phyloP scores from a whole-genome alignment of 73 alveolate species.

The Urostyla sp. region DNA sequence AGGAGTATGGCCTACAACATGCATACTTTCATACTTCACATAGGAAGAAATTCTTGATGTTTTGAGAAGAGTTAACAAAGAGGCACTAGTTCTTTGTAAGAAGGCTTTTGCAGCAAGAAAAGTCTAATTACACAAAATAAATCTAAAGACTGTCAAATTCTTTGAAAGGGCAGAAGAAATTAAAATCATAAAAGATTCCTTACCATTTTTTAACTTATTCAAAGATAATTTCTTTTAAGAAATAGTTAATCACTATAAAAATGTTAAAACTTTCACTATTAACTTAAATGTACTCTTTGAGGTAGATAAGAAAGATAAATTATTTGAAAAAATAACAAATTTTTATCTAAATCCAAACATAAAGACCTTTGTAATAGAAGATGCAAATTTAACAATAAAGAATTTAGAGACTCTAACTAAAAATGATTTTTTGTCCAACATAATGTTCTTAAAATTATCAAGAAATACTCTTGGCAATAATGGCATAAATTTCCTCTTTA shows the following conservation, averaged over 20 bases:
- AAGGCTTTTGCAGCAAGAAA: constrained; percentile 61
- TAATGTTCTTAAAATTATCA: constrained; percentile 33
- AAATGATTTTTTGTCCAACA: constrained; percentile 30
- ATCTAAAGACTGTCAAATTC: constrained; percentile 57
- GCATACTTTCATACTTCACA: constrained; percentile 54
- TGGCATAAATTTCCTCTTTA: constrained; percentile 39
- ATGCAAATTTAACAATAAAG: constrained; percentile 29
- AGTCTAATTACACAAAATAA: constrained; percentile 54
- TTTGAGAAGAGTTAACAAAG: constrained; percentile 60
- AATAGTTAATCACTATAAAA: constrained; percentile 65
- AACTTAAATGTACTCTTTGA: constrained; percentile 59
- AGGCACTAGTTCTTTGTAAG: constrained; percentile 52
- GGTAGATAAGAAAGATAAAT: constrained; percentile 54
- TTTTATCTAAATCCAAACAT: constrained; percentile 37
- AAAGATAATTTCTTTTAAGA: constrained; percentile 59
- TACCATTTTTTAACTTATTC: constrained; percentile 39
- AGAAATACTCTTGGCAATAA: constrained; percentile 41
- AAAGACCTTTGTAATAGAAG: constrained; percentile 34
- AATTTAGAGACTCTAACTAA: constrained; percentile 48
- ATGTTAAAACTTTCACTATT: constrained; percentile 42
- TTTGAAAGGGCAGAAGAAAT: constrained; percentile 70
- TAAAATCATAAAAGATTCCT: constrained; percentile 57
- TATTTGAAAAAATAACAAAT: constrained; percentile 45
- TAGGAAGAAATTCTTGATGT: constrained; percentile 57
- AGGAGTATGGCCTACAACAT: constrained; percentile 63